Evolutionary conservation across 169 alveolate genomes (phyloP).

Genomic region (Plasmodium berghei): DNA sequence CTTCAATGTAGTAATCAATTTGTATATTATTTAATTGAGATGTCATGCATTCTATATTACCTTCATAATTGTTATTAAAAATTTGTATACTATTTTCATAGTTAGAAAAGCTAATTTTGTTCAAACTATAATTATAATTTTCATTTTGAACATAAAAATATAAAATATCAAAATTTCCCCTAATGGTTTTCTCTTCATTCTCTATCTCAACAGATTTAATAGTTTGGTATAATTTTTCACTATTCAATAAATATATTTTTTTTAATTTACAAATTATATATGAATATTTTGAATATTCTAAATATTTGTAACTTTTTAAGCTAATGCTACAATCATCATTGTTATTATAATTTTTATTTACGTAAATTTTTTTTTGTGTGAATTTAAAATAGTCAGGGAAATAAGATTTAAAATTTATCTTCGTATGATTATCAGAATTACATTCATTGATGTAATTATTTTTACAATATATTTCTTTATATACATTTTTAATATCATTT

Average conservation of each 20-base stretch:
- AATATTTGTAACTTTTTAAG: conserved; percentile 24
- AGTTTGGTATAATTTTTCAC: conserved; percentile 22
- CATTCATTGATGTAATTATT: not conserved
- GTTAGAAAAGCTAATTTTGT: not conserved
- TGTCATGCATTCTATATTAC: not conserved
- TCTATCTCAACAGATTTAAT: not conserved
- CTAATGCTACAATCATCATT: conserved; percentile 11
- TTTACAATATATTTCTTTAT: not conserved
- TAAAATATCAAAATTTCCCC: conserved; percentile 13
- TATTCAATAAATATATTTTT: not conserved
- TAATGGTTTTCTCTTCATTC: not conserved
- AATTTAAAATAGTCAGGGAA: conserved; percentile 53
- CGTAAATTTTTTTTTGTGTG: conserved; percentile 16
- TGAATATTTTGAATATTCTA: conserved; percentile 43
- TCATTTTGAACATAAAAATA: conserved; percentile 16
- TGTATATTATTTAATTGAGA: not conserved
- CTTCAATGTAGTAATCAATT: not conserved
- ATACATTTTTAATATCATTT: not conserved
- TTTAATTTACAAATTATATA: conserved; percentile 38
- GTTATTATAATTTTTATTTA: conserved; percentile 9
- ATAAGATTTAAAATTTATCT: conserved; percentile 23
- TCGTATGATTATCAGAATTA: not conserved
- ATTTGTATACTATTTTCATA: not conserved
- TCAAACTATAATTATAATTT: too few relatives aligned
- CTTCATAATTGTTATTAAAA: not conserved